Evolutionary conservation across 148 eudicot species (phyloP).

Genomic region (Chenopodium berlandieri): DNA sequence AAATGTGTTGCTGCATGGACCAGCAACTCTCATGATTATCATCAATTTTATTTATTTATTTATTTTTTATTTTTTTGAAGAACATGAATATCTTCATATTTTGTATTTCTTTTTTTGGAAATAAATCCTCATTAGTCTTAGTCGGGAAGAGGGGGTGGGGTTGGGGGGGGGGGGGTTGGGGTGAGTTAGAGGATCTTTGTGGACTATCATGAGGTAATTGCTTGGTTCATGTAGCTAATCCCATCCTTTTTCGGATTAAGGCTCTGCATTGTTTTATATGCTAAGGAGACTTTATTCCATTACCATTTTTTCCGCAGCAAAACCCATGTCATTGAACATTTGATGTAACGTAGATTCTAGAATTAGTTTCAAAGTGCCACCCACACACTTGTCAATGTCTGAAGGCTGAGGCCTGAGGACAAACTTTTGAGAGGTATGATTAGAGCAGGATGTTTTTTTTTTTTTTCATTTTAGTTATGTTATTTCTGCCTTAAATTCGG

Average conservation of each 20-base stretch:
- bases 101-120: too few species aligned
- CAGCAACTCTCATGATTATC: too few species aligned
- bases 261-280: too few species aligned
- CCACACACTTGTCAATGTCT: conserved; percentile 23
- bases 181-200: neutral
- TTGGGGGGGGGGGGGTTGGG: neutral
- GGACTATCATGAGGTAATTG: neutral
- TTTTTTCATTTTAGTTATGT: conserved; percentile 2
- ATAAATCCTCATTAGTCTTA: neutral
- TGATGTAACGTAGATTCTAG: conserved; percentile 12
- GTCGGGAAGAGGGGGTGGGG: neutral
- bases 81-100: too few species aligned
- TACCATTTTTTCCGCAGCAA: neutral
- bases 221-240: neutral
- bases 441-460: conserved; percentile 21
- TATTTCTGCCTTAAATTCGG: conserved; percentile 13
- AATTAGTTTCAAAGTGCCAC: neutral
- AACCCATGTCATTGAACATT: neutral
- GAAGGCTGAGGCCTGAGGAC: conserved; percentile 21
- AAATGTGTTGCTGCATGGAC: neutral
- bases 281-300: too few species aligned
- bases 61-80: too few species aligned
- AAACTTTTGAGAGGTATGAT: conserved; percentile 16
- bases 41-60: too few species aligned
- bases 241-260: neutral